phyloP scores from a whole-genome alignment of 495 filamentous ascomycete genomes.

The Clavariopsis aquatica region DNA sequence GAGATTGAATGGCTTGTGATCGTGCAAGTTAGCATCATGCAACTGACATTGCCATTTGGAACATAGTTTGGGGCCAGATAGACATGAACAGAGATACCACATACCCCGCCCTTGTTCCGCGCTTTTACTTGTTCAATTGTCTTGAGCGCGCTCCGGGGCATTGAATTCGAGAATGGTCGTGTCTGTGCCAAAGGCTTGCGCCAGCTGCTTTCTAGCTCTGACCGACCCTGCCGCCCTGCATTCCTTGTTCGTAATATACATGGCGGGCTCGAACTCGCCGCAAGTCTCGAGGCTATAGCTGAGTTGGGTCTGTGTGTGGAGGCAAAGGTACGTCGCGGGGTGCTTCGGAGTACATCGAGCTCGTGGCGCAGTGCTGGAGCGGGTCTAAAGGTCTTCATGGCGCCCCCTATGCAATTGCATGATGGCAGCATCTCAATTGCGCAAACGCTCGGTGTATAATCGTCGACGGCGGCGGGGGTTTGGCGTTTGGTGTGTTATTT shows the following conservation, averaged over 20 bases:
- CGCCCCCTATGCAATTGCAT: conserved; percentile 25
- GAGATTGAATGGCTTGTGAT: conserved; percentile 80
- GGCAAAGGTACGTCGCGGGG: conserved; percentile 21
- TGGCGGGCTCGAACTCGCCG: neutral
- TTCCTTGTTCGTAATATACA: neutral
- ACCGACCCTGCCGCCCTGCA: neutral
- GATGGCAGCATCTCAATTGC: conserved; percentile 27
- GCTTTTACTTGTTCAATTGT: conserved; percentile 34
- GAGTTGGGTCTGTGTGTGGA: conserved; percentile 1
- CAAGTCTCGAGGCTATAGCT: neutral
- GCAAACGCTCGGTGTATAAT: neutral
- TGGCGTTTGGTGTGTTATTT: conserved; percentile 3
- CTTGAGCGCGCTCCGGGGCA: conserved; percentile 24
- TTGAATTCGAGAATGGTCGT: conserved; percentile 24
- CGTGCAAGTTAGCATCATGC: neutral
- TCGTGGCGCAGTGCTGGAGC: conserved; percentile 9
- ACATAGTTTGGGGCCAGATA: neutral
- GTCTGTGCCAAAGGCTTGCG: conserved; percentile 3
- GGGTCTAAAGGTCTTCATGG: conserved; percentile 4
- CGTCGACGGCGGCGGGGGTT: neutral
- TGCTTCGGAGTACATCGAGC: conserved; percentile 13
- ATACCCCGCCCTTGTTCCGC: conserved; percentile 34
- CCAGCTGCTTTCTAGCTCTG: neutral
- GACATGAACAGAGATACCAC: conserved; percentile 1
- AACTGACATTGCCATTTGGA: neutral